Evolutionary conservation across 495 filamentous ascomycete genomes (phyloP).

Genomic region (Penicillium canariense): DNA sequence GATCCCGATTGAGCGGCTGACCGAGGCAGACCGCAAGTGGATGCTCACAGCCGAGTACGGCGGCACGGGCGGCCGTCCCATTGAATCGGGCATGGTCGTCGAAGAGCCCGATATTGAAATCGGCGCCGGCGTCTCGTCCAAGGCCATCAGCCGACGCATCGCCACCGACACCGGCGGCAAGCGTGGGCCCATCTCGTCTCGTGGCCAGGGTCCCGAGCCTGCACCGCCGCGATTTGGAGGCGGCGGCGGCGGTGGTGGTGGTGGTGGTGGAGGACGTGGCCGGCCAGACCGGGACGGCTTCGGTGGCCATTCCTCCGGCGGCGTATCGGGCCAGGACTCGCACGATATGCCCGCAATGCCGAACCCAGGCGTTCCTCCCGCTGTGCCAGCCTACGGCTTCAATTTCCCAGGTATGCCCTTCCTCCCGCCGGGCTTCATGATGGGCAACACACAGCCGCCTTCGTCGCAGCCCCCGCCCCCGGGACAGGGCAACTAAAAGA

Average conservation of each 20-base stretch:
- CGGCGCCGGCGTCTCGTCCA: constrained; percentile 92
- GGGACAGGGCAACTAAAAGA: constrained; percentile 39
- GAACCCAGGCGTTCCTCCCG: constrained; percentile 56
- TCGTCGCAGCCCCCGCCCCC: constrained; percentile 46
- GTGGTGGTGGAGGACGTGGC: constrained; percentile 14
- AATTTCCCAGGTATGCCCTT: constrained; percentile 67
- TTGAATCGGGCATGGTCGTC: constrained; percentile 81
- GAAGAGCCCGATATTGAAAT: constrained; percentile 99
- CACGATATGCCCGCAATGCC: constrained; percentile 46
- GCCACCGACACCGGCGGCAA: constrained; percentile 72
- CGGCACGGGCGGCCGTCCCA: constrained; percentile 78
- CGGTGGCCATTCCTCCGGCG: constrained; percentile 42
- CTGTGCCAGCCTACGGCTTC: constrained; percentile 67
- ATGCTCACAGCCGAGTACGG: constrained; percentile 93
- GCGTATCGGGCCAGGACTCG: too few species aligned
- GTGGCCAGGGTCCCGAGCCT: constrained; percentile 46
- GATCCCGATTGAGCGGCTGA: constrained; percentile 87
- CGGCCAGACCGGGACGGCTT: constrained; percentile 50
- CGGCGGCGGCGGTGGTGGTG: constrained; percentile 19
- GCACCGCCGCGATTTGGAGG: constrained; percentile 30
- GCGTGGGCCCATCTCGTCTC: constrained; percentile 69
- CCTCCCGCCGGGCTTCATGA: constrained; percentile 64
- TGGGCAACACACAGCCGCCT: constrained; percentile 42
- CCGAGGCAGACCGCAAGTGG: constrained; percentile 96
- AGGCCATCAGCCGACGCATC: constrained; percentile 85